Percentiles rank a stretch among this genome's conserved stretches.
phyloP scores from a whole-genome alignment of 495 filamentous ascomycete genomes.

The Glarea lozoyensis region DNA sequence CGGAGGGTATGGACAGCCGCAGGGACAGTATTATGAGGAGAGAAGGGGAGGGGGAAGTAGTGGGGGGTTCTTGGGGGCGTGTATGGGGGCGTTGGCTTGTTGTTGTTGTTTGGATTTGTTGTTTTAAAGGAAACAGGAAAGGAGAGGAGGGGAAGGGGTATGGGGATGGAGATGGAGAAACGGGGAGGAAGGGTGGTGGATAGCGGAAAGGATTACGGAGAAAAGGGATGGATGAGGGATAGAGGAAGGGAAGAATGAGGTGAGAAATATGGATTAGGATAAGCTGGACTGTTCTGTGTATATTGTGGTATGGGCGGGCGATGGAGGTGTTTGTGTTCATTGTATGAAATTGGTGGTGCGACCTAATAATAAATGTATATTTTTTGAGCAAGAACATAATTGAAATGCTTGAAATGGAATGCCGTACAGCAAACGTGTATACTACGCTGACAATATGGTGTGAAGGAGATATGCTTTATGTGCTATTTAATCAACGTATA shows the following conservation, averaged over 20 bases:
- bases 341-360: not conserved
- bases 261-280: not conserved
- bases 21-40: slow-evolving; percentile 13
- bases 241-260: not conserved
- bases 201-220: no score
- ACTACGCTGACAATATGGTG: no score
- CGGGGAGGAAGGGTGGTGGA: not conserved
- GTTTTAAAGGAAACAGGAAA: slow-evolving; percentile 11
- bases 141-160: not conserved
- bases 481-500: not conserved
- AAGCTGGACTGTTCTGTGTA: not conserved
- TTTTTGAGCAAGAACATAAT: not conserved
- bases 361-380: no score
- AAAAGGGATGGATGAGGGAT: not conserved
- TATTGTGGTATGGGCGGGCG: not conserved
- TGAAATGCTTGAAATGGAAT: no score
- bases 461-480: not conserved
- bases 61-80: slow-evolving; percentile 11
- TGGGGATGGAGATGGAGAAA: not conserved
- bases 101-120: slow-evolving; percentile 24
- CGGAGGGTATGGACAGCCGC: slow-evolving; percentile 13
- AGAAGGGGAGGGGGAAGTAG: slow-evolving; percentile 6
- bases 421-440: no score
- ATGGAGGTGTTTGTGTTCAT: not conserved
- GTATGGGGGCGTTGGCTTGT: slow-evolving; percentile 17